Percentiles rank a stretch among this genome's conserved stretches.
These are phyloP conservation scores for Aeminium ludgeri DNA, from an alignment of 495 filamentous ascomycete species.

Conservation along the genomic window DNA sequence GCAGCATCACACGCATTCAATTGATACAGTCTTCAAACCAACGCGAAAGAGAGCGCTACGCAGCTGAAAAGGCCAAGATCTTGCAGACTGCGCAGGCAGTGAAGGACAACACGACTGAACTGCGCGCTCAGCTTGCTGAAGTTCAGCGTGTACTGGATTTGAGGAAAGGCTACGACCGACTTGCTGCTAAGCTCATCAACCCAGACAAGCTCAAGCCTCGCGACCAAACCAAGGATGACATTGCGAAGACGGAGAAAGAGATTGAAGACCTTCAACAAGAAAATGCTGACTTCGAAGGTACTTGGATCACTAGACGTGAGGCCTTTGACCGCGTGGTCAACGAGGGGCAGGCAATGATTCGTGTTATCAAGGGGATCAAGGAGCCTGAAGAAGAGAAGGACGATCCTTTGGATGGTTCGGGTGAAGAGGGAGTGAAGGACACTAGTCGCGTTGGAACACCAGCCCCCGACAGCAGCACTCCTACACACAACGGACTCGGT, in stretches of 20 bases:
- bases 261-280: constrained; percentile 76
- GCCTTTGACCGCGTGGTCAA: constrained; percentile 86
- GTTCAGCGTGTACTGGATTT: constrained; percentile 59
- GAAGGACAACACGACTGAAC: constrained; percentile 51
- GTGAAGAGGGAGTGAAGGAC: constrained; percentile 44
- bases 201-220: constrained; percentile 63
- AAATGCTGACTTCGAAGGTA: constrained; percentile 60
- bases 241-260: constrained; percentile 69
- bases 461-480: constrained; percentile 32
- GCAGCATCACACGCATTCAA: constrained; percentile 72
- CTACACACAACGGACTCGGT: background rate
- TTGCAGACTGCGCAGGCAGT: constrained; percentile 56
- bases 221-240: constrained; percentile 61
- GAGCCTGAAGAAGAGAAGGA: constrained; percentile 50
- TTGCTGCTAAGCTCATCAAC: constrained; percentile 71
- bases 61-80: constrained; percentile 61
- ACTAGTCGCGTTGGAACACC: constrained; percentile 48
- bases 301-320: constrained; percentile 70
- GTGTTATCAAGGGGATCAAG: constrained; percentile 86
- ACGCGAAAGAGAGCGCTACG: constrained; percentile 73
- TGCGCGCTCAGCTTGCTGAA: constrained; percentile 55
- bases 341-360: constrained; percentile 69
- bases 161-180: constrained; percentile 71
- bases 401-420: constrained; percentile 48
- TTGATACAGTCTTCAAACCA: constrained; percentile 69